phyloP scores from a whole-genome alignment of 331 rosid species.

The Ulmus americana region DNA sequence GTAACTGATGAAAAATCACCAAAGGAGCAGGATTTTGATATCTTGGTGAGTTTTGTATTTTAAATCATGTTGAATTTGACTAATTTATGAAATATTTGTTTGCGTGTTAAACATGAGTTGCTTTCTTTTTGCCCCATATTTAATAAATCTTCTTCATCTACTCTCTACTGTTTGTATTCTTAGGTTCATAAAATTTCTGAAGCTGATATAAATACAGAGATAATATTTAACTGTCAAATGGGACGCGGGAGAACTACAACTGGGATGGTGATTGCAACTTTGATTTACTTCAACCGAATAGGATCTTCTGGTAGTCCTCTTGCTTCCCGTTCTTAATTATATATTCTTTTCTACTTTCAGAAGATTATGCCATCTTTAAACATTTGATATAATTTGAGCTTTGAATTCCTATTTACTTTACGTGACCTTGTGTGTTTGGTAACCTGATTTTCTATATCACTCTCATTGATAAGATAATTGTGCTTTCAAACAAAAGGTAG shows the following conservation, averaged over 20 bases:
- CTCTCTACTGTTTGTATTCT: slow-evolving; percentile 31
- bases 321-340: slow-evolving; percentile 10
- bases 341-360: neutral
- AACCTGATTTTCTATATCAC: slow-evolving; percentile 2
- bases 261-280: slow-evolving; percentile 92
- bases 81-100: neutral
- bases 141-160: neutral
- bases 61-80: neutral
- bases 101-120: neutral
- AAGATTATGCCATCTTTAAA: neutral
- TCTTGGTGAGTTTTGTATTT: slow-evolving; percentile 46
- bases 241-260: slow-evolving; percentile 94
- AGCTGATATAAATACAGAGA: slow-evolving; percentile 61
- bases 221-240: slow-evolving; percentile 94
- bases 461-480: neutral
- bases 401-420: neutral
- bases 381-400: neutral
- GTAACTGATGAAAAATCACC: slow-evolving; percentile 92
- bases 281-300: slow-evolving; percentile 71
- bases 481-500: slow-evolving; percentile 6
- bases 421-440: neutral
- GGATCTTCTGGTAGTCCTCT: slow-evolving; percentile 66
- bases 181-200: slow-evolving; percentile 77
- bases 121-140: neutral
- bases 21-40: slow-evolving; percentile 76